A percentile compares a stretch with the other conserved stretches of the same genome.
These are phyloP conservation scores for Monoraphidium neglectum DNA, from an alignment of 139 green algal species.

Conservation along the genomic window DNA sequence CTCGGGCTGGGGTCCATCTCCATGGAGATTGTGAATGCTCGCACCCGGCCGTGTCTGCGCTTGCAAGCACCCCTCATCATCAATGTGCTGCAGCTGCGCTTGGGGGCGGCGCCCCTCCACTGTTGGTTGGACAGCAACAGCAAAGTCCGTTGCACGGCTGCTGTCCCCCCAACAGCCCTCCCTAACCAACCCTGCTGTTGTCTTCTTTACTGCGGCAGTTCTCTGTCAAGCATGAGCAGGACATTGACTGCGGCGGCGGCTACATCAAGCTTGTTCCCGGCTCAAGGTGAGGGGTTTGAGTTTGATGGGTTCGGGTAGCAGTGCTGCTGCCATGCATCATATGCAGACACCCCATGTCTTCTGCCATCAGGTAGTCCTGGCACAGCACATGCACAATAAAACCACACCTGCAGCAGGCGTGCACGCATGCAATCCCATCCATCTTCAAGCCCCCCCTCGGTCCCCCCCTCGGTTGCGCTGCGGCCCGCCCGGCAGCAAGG, in stretches of 20 bases:
- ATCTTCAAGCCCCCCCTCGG: neutral
- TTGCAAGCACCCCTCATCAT: no score
- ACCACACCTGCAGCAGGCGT: no score
- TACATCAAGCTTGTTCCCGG: slow-evolving; percentile 90
- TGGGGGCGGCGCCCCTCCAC: no score
- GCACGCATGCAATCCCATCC: no score
- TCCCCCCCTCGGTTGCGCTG: neutral
- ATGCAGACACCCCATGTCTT: neutral
- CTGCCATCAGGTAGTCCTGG: neutral
- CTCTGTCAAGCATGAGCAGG: slow-evolving; percentile 89
- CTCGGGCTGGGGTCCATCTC: no score
- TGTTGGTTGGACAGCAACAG: no score
- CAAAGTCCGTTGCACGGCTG: neutral
- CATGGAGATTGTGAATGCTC: no score
- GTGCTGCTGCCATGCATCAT: neutral
- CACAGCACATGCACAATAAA: neutral
- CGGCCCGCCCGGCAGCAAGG: slow-evolving; percentile 38
- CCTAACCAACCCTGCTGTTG: neutral
- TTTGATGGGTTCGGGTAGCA: neutral
- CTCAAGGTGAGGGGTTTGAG: slow-evolving; percentile 31
- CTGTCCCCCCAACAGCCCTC: neutral
- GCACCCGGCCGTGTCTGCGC: no score
- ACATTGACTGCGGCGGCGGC: slow-evolving; percentile 88
- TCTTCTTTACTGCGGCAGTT: slow-evolving; percentile 70
- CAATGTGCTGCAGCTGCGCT: no score